A percentile compares a stretch with the other conserved stretches of the same genome.
phyloP scores from a whole-genome alignment of 345 rosid species.

The Mallotus nudiflorus region DNA sequence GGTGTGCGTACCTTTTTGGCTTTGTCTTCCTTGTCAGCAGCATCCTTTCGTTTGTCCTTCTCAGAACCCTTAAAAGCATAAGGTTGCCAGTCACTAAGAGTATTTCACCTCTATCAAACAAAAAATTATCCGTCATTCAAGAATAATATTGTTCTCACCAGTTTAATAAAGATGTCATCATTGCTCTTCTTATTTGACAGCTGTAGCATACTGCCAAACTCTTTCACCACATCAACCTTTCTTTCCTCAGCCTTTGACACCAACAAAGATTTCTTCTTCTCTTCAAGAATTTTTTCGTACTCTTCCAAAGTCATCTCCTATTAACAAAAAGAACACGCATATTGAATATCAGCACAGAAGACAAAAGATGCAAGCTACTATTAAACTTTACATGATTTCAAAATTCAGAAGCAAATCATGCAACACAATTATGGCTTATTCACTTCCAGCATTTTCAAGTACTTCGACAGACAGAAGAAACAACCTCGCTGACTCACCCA shows the following conservation, averaged over 20 bases:
- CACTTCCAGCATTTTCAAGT: background rate
- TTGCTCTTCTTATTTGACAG: slow-evolving; percentile 81
- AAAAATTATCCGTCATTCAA: background rate
- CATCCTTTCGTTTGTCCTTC: slow-evolving; percentile 92
- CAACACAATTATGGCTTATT: background rate
- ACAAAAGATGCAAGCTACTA: background rate
- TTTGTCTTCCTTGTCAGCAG: slow-evolving; percentile 85
- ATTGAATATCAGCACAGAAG: background rate
- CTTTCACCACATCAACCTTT: slow-evolving; percentile 77
- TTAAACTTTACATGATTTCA: too few relatives aligned
- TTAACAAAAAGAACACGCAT: background rate
- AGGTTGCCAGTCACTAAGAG: slow-evolving; percentile 1
- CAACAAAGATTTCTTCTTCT: slow-evolving; percentile 75
- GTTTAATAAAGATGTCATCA: slow-evolving; percentile 82
- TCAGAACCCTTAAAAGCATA: slow-evolving; percentile 69
- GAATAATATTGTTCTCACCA: slow-evolving; percentile 44
- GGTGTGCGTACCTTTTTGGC: slow-evolving; percentile 70
- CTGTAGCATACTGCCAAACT: slow-evolving; percentile 75
- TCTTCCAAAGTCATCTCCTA: slow-evolving; percentile 99
- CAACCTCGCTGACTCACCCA: background rate
- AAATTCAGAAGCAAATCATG: background rate
- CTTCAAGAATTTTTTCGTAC: slow-evolving; percentile 84
- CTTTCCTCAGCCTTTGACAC: slow-evolving; percentile 66
- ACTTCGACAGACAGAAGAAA: background rate
- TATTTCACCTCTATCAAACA: background rate